Evolutionary conservation across 2,329 filamentous ascomycete genomes (phyloP).

Genomic region (Coniochaeta pulveracea): DNA sequence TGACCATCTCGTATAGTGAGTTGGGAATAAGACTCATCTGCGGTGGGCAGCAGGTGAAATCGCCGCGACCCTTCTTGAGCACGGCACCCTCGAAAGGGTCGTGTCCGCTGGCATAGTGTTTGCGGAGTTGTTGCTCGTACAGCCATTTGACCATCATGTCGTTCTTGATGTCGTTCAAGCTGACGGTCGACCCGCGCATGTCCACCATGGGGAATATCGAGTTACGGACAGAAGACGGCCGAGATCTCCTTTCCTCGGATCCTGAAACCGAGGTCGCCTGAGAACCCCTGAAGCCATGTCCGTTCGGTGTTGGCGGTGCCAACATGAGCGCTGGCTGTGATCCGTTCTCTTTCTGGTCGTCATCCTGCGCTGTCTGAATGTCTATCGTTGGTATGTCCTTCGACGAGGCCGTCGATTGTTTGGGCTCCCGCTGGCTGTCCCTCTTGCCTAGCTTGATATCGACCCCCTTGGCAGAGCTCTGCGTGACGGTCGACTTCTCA

Average conservation of each 20-base stretch:
- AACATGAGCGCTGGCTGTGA: too few species aligned
- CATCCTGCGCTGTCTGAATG: too few species aligned
- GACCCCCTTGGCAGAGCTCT: neutral
- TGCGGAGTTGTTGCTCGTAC: conserved; percentile 48
- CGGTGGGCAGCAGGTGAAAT: conserved; percentile 26
- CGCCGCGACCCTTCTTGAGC: conserved; percentile 25
- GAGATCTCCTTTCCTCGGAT: conserved; percentile 7
- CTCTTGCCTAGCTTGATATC: neutral
- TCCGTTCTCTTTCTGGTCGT: too few species aligned
- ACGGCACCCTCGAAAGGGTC: conserved; percentile 26
- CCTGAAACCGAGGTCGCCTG: too few species aligned
- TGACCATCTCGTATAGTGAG: conserved; percentile 22
- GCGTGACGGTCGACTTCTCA: conserved; percentile 8
- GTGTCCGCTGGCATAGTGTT: conserved; percentile 24
- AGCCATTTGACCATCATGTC: conserved; percentile 55
- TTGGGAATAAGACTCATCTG: conserved; percentile 22
- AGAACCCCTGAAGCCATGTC: too few species aligned
- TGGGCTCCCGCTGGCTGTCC: too few species aligned
- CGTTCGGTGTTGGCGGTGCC: too few species aligned
- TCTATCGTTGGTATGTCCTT: too few species aligned
- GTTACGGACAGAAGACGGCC: conserved; percentile 9
- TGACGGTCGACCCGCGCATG: conserved; percentile 30
- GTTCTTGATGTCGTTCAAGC: conserved; percentile 40
- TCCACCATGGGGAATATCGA: conserved; percentile 26
- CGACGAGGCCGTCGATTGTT: too few species aligned